A percentile compares a stretch with the other conserved stretches of the same genome.
phyloP scores from a whole-genome alignment of 768 basidiomycete genomes.

The Boletus rubropictus region DNA sequence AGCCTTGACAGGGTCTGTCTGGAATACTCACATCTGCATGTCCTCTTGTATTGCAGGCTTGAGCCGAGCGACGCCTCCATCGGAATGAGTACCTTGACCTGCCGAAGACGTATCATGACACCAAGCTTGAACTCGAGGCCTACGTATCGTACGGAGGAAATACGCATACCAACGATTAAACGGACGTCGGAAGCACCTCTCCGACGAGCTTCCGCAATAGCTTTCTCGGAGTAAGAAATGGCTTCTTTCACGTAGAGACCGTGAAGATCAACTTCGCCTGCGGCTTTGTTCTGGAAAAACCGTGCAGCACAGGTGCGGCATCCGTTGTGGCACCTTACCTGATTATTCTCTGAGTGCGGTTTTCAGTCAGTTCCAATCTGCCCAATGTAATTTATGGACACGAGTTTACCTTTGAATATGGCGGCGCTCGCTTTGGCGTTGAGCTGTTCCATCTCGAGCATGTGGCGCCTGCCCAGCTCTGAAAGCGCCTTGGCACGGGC shows the following conservation, averaged over 20 bases:
- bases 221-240: conserved; percentile 62
- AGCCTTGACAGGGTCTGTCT: not conserved
- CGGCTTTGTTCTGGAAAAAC: conserved; percentile 46
- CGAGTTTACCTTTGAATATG: conserved; percentile 59
- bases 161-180: conserved; percentile 75
- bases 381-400: conserved; percentile 8
- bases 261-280: conserved; percentile 82
- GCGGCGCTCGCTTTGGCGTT: conserved; percentile 78
- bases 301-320: not conserved
- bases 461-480: conserved; percentile 72
- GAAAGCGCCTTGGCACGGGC: conserved; percentile 76
- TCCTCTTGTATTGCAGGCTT: conserved; percentile 86
- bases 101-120: not conserved
- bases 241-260: conserved; percentile 93
- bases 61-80: conserved; percentile 68
- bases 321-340: conserved; percentile 31
- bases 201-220: conserved; percentile 58
- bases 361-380: not conserved
- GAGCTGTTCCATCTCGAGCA: conserved; percentile 64
- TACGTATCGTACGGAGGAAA: not conserved
- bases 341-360: conserved; percentile 61
- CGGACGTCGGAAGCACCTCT: conserved; percentile 58
- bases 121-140: not conserved
- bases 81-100: conserved; percentile 89
- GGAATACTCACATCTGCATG: conserved; percentile 57